Base-by-base conservation (phyloP, 331 rosid genomes). In the Ulmus americana region DNA sequence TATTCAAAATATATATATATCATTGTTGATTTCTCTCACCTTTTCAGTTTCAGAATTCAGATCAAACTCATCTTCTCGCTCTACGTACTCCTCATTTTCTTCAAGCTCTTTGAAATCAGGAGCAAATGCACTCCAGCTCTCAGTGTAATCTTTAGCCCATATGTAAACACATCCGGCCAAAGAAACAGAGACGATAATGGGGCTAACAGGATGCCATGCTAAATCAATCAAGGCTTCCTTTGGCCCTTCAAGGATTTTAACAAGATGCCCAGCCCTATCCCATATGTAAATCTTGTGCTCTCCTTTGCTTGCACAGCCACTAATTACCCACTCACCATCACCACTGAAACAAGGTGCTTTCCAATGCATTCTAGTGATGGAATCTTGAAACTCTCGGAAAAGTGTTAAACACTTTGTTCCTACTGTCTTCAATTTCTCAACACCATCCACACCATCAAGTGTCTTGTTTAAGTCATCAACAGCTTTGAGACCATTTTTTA, bases 281-380 rank as follows among this genome's bases (percentile, higher is more conserved):
- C 98, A 92, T 70, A 87, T 78, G 70, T 92, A 92, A 77, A 92
- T 89, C 80, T 92, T 92, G 82, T 92, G 98, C 74, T 92, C 98
- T 20, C 98, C 98, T 85, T 89, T 92, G 86, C 97, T 89, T 59
- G 98, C 98, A 65, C 95, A 87, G 75, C 98, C 98, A 64, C 95
- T 95, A 53, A 92, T 79, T 39, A 92, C 95, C 97, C 98, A 92
- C 78, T 92, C 98, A 59, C 97, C 98, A 63, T 92, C 98, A 8
- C 98, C 98, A 69, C 98, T 92, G 76, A 92, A 92, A 71, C 97
- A 89, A 55, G 98, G 98, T 38, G 95, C 97, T 83, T 88, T 92
- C 97, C 97, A 92, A 45, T 92, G 98, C 83, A 92, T 79, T 81
- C 83, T 92, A 12, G 98, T 92, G 64, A 92, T 81, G 40, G 95